Evolutionary conservation across 2,329 filamentous ascomycete genomes (phyloP), one percentile per base, ranked within the genome.

Genomic region (Fusarium transvaalense): DNA sequence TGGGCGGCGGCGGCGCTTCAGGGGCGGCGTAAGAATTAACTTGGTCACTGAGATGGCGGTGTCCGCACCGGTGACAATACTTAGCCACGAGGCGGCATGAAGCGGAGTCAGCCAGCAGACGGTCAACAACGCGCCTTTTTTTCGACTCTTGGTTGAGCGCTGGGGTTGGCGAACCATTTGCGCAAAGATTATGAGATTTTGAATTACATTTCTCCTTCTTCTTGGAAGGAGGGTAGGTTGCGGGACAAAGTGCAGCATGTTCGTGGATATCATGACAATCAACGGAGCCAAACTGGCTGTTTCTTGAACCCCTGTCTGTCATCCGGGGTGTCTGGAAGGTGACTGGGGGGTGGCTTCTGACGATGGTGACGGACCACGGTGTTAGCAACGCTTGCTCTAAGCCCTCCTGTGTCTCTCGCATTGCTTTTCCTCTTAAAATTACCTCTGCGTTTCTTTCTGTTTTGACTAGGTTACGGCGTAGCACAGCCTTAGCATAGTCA

Each of bases 31-130:
- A 61, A 61, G 45, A 57, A 57, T 53, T 39, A 56, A 60, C 53
- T 65, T 60, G 68, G 41, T 56, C 48, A 39, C 58, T 54, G 67
- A 59, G 68, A 63, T 59, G 52, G 70, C 59, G 66, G 66, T 59
- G 63, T 63, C 64, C 63, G 63, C 64, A 67, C 56, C 64, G 62
- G 65, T 68, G 65, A 68, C 66, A 45, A 52, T 61, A 58, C 56
- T 66, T 68, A 68, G 66, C 66, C 66, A 68, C 66, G 66, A 58
- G 39, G 46, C 51, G 52, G 61, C 66, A 61, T 68, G 66, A 56
- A 69, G 66, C 65, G 61, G 65, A 68, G 61, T 57, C 65, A 57
- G 55, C 66, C 61, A 68, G 62, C 56, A 64, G 29, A 66, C 46
- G 50, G 60, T 66, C 61, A 69, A 62, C 66, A 52, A 57, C 46